phyloP scores from a whole-genome alignment of 1,139 yeast species.

The Saccharomyces hybrid region DNA sequence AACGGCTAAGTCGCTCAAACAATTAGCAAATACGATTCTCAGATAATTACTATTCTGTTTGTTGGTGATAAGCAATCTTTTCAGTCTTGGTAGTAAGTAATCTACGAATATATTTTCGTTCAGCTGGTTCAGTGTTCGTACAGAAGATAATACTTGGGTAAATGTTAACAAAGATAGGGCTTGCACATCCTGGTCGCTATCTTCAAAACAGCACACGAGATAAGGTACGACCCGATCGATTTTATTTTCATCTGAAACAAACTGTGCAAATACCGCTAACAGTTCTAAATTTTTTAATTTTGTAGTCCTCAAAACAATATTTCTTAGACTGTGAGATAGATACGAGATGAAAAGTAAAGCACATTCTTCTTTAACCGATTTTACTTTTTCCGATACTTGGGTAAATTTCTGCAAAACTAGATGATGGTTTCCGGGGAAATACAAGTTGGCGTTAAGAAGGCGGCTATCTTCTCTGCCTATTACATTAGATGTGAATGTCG shows the following conservation, averaged over 20 bases:
- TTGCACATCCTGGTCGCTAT: slow-evolving; percentile 54
- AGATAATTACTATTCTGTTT: slow-evolving; percentile 37
- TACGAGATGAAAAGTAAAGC: slow-evolving; percentile 58
- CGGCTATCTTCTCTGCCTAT: slow-evolving; percentile 2
- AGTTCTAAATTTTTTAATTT: slow-evolving; percentile 70
- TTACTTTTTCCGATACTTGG: slow-evolving; percentile 6
- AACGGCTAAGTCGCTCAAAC: slow-evolving; percentile 62
- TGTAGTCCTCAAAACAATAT: slow-evolving; percentile 54
- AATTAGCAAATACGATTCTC: slow-evolving; percentile 60
- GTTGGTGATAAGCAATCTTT: slow-evolving; percentile 33
- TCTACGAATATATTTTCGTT: slow-evolving; percentile 74
- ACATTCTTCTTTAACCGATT: slow-evolving; percentile 36
- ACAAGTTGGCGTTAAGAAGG: neutral
- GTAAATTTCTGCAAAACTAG: neutral
- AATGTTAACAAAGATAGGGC: slow-evolving; percentile 49
- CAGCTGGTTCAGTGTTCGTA: slow-evolving; percentile 64
- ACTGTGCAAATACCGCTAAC: slow-evolving; percentile 67
- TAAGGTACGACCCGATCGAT: slow-evolving; percentile 82
- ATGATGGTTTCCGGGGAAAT: neutral
- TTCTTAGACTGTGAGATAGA: slow-evolving; percentile 57
- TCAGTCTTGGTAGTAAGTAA: slow-evolving; percentile 68
- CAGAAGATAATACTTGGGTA: slow-evolving; percentile 55
- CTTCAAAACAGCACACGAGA: slow-evolving; percentile 46
- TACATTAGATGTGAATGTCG: slow-evolving; percentile 7
- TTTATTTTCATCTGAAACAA: slow-evolving; percentile 73